Evolutionary conservation across 1,139 yeast genomes (phyloP), one percentile per base, ranked within the genome.

Genomic region (Nematodospora anomalae): DNA sequence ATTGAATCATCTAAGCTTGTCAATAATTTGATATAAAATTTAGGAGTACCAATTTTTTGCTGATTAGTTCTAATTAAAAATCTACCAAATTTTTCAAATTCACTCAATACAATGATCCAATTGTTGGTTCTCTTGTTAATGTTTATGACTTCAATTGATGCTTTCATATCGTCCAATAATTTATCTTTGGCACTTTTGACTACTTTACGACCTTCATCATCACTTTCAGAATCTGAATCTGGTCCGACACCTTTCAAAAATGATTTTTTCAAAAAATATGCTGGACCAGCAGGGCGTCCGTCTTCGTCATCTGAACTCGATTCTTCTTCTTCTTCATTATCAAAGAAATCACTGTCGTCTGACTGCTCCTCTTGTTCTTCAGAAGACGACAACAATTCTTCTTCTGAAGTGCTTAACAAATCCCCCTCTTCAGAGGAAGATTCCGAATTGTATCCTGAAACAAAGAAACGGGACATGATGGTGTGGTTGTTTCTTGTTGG

Each of bases 131-230:
- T 76, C 62, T 74, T 84, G 43, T 80, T 83, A 47, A 74, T 76
- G 53, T 84, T 92, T 53, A 89, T 78, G 42, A 79, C 71, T 55
- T 79, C 84, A 52, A 83, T 76, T 28, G 79, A 65, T 25, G 73
- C 72, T 51, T 79, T 83, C 68, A 92, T 77, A 62, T 92, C 98
- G 58, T 89, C 97, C 49, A 88, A 60, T 45, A 90, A 74, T 67
- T 90, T 94, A 50, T 90, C 97, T 67, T 85, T 88, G 40, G 97
- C 96, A 42, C 94, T 81, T 66, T 86, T 90, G 51, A 92, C 97
- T 33, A 89, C 88, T 54, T 83, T 85, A 61, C 82, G 83, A 47
- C 79, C 82, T 44, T 80, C 87, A 44, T 78, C 83, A 43, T 80
- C 87, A 42, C 65, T 58, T 41, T 76, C 81, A 32, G 71, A 60